Evolutionary conservation across 495 filamentous ascomycete species (phyloP), one percentile per base, ranked within the genome.

Genomic region (Bryoglossum gracile): DNA sequence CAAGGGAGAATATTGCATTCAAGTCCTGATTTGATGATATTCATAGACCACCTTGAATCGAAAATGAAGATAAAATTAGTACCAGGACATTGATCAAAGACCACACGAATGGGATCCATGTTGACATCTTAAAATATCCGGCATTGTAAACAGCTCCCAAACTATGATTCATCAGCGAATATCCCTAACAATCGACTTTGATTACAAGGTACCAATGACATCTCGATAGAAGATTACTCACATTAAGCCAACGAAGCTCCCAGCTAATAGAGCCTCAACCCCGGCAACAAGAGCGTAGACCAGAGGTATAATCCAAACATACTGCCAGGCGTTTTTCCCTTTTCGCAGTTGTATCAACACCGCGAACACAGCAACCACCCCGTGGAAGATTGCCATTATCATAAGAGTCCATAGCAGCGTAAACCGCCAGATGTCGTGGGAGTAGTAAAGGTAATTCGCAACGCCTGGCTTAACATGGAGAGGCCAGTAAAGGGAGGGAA

Each of bases 61-160:
- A 86, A 65, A 95, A 98, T 11, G 90, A 95, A 3, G 90, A 92
- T 34, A 97, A 64, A 43, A 96, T 84, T 34, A 98, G 64, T n/a
- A 95, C 78, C 45, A 96, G 63, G 2, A 94, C 80, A 59, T 90
- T 95, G 62, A 95, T 83, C 55, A 86, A 72, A n/a, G 82, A 84
- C 92, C 92, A 98, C 42, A 94, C 75, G 59, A 95, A 87, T 11
- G 92, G 92, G 33, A 95, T 84, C 92, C 94, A 98, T 2, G 92
- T 96, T 43, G 89, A 94, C 91, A 97, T 95, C 53, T 79, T 68
- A 60, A 94, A 95, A 65, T 82, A 86, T 24, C 89, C 92, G 13
- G 87, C 78, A 54, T 85, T 79, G 59, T 97, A 98, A 36, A 92
- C 80, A 4, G 84, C 86, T 19, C 88, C 89, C 9, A 98, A 76